Evolutionary conservation across 2,329 filamentous ascomycete genomes (phyloP).

Genomic region (Phaeosphaeriaceae sp.): DNA sequence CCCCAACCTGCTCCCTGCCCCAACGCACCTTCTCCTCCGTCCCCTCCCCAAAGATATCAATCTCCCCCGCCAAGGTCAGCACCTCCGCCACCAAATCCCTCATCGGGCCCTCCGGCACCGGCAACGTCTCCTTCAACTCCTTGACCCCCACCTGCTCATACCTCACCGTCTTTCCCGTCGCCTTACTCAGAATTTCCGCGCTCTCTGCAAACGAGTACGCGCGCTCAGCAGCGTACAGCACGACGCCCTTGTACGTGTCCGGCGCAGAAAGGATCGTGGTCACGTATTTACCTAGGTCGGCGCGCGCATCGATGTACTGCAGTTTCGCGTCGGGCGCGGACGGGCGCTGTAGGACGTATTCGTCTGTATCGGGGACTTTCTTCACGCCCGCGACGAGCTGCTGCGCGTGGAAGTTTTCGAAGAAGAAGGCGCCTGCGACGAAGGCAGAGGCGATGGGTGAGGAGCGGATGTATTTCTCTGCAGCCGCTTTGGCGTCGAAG

Average conservation of each 20-base stretch:
- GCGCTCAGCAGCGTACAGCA: neutral
- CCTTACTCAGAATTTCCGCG: neutral
- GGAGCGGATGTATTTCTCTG: slow-evolving; percentile 38
- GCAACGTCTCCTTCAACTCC: neutral
- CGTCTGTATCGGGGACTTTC: neutral
- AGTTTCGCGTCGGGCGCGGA: neutral
- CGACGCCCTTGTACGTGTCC: neutral
- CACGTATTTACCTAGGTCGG: neutral
- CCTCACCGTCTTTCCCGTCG: neutral
- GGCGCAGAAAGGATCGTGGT: neutral
- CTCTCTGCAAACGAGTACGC: neutral
- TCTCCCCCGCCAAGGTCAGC: neutral
- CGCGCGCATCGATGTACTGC: neutral
- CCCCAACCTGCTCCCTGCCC: neutral
- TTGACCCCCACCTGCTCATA: neutral
- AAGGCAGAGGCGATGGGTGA: neutral
- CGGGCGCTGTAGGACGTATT: neutral
- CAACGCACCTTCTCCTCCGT: neutral
- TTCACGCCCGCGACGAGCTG: neutral
- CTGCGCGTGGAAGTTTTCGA: neutral
- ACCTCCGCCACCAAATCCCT: neutral
- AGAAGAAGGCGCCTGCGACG: neutral
- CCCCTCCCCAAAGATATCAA: neutral
- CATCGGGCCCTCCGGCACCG: neutral
- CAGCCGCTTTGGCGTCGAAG: slow-evolving; percentile 48